Conservation (phyloP, 1,284 basidiomycete genomes). For the Veloboletus limbatus region DNA sequence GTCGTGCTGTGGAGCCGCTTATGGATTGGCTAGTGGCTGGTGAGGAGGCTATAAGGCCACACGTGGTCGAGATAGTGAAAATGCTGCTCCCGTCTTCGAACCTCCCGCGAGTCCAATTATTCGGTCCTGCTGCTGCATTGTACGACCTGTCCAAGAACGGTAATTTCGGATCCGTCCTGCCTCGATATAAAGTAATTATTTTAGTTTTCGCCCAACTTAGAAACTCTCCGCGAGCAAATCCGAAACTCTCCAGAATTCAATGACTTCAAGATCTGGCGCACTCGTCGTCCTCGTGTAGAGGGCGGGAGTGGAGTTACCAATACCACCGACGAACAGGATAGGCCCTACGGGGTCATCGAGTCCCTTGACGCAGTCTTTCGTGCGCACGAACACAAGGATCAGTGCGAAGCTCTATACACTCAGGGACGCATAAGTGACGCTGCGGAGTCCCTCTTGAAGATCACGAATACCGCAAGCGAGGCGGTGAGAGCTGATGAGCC, state of each 20-base stretch:
- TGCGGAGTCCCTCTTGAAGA: not conserved
- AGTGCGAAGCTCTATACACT: not conserved
- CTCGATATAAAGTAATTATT: too few relatives aligned
- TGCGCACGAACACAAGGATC: not conserved
- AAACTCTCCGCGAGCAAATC: not conserved
- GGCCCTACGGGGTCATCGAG: too few relatives aligned
- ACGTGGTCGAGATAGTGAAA: constrained; percentile 2
- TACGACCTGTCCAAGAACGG: constrained; percentile 10
- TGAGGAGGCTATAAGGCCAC: constrained; percentile 1
- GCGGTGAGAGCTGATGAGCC: not conserved
- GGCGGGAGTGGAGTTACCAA: too few relatives aligned
- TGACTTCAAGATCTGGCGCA: too few relatives aligned
- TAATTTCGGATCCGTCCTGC: not conserved
- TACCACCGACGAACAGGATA: too few relatives aligned
- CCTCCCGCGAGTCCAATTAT: not conserved
- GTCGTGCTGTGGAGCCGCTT: not conserved
- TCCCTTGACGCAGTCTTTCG: not conserved
- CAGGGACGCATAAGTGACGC: not conserved
- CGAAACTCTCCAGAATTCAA: not conserved
- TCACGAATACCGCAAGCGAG: not conserved
- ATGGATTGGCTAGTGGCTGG: not conserved
- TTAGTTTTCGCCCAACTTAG: not conserved
- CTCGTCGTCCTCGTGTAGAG: too few relatives aligned
- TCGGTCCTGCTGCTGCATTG: constrained; percentile 1
- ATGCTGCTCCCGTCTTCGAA: constrained; percentile 1